phyloP scores from a whole-genome alignment of 495 filamentous ascomycete species.

The Lentithecium fluviatile region DNA sequence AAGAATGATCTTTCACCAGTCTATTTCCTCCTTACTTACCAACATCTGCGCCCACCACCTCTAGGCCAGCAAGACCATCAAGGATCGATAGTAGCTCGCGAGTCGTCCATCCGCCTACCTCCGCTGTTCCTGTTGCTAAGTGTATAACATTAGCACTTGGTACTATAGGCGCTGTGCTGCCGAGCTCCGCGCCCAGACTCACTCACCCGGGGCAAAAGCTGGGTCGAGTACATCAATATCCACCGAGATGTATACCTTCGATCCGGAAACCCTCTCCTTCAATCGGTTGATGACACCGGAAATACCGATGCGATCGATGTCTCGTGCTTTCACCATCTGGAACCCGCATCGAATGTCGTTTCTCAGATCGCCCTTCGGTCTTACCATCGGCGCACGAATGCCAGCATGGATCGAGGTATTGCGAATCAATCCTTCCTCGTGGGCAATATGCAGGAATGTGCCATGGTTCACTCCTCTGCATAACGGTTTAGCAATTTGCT shows the following conservation, averaged over 20 bases:
- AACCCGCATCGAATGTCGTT: conserved; percentile 55
- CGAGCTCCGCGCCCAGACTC: conserved; percentile 1
- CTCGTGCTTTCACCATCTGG: conserved; percentile 44
- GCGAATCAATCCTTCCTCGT: conserved; percentile 53
- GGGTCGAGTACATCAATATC: conserved; percentile 49
- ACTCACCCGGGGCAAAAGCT: conserved; percentile 45
- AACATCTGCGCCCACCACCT: conserved; percentile 45
- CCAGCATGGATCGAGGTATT: conserved; percentile 54
- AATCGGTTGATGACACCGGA: conserved; percentile 40
- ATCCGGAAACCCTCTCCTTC: conserved; percentile 37
- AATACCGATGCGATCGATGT: conserved; percentile 42
- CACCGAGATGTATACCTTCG: conserved; percentile 45
- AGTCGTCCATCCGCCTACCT: conserved; percentile 46
- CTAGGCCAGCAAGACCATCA: conserved; percentile 43
- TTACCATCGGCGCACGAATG: conserved; percentile 49
- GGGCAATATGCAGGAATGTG: conserved; percentile 55
- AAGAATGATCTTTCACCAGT: not conserved
- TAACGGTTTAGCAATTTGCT: not conserved
- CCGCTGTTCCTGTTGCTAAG: conserved; percentile 44
- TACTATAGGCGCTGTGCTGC: not conserved
- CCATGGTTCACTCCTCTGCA: conserved; percentile 53
- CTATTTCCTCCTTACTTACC: conserved; percentile 34
- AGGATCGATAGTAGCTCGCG: conserved; percentile 45
- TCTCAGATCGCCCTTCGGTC: conserved; percentile 47
- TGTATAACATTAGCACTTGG: not conserved